Evolutionary conservation across 768 basidiomycete genomes (phyloP).

Genomic region (Tylopilus plumbeoviolaceoides): DNA sequence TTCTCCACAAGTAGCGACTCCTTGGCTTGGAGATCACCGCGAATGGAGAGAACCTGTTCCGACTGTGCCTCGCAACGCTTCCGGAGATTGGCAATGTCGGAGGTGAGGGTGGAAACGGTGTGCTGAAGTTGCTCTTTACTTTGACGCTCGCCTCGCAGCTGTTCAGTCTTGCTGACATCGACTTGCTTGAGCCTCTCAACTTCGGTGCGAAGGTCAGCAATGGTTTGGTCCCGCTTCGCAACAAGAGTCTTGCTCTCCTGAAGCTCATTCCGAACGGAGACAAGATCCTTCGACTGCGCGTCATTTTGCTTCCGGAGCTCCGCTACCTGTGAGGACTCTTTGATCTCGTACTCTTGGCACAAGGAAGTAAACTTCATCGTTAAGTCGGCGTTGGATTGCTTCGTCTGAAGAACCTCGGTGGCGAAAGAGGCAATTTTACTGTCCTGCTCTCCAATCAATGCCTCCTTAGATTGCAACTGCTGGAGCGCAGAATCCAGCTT

Average conservation of each 20-base stretch:
- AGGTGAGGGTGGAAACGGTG: background rate
- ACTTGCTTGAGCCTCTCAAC: no score
- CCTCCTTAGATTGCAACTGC: background rate
- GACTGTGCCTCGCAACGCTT: background rate
- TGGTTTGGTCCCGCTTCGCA: background rate
- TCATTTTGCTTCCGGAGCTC: background rate
- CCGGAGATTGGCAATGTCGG: background rate
- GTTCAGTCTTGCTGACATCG: no score
- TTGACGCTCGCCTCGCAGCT: no score
- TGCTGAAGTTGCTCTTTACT: background rate
- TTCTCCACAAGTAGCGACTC: slow-evolving; percentile 1
- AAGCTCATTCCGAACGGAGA: no score
- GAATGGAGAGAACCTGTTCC: background rate
- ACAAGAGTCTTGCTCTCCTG: background rate
- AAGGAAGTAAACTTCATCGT: background rate
- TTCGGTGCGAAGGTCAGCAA: background rate
- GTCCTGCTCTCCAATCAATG: slow-evolving; percentile 1
- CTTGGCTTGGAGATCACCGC: background rate
- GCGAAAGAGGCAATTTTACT: background rate
- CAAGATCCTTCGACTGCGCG: background rate
- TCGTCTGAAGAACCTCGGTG: background rate
- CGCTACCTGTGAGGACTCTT: background rate
- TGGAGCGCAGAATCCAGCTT: background rate
- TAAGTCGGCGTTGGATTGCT: background rate
- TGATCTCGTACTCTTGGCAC: background rate